Evolutionary conservation across 306 rosid species (phyloP).

Genomic region (Astragalus glycyphyllos): DNA sequence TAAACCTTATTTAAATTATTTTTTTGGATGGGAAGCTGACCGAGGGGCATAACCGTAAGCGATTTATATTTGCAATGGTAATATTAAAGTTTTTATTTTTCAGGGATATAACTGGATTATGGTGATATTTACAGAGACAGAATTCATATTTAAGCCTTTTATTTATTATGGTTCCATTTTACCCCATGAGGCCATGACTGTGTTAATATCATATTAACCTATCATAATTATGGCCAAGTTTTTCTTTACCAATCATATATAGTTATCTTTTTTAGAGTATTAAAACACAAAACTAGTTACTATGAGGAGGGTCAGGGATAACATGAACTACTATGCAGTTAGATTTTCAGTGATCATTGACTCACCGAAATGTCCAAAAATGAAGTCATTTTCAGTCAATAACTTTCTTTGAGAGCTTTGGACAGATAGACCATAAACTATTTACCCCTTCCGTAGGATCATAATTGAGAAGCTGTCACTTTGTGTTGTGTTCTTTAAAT

Average conservation of each 20-base stretch:
- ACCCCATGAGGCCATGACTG: too few species aligned
- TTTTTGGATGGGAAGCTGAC: too few species aligned
- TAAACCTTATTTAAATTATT: too few species aligned
- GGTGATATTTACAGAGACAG: too few species aligned
- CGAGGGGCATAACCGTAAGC: too few species aligned
- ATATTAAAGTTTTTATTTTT: too few species aligned
- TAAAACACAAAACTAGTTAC: background rate
- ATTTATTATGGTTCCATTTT: too few species aligned
- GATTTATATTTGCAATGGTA: too few species aligned
- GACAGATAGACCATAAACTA: constrained; percentile 40
- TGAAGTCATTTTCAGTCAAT: constrained; percentile 44
- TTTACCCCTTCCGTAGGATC: constrained; percentile 35
- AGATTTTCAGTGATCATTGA: constrained; percentile 37
- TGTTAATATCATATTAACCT: background rate
- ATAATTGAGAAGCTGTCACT: constrained; percentile 46
- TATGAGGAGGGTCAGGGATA: constrained; percentile 10
- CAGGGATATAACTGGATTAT: too few species aligned
- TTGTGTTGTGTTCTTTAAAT: constrained; percentile 35
- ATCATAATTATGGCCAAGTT: too few species aligned
- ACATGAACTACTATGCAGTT: constrained; percentile 8
- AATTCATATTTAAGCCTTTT: too few species aligned
- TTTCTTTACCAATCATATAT: too few species aligned
- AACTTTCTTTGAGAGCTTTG: constrained; percentile 37
- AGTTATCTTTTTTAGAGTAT: background rate
- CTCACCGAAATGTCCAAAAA: constrained; percentile 34